A percentile compares a stretch with the other conserved stretches of the same genome.
phyloP scores from a whole-genome alignment of 495 filamentous ascomycete genomes.

The Neurospora sp. region DNA sequence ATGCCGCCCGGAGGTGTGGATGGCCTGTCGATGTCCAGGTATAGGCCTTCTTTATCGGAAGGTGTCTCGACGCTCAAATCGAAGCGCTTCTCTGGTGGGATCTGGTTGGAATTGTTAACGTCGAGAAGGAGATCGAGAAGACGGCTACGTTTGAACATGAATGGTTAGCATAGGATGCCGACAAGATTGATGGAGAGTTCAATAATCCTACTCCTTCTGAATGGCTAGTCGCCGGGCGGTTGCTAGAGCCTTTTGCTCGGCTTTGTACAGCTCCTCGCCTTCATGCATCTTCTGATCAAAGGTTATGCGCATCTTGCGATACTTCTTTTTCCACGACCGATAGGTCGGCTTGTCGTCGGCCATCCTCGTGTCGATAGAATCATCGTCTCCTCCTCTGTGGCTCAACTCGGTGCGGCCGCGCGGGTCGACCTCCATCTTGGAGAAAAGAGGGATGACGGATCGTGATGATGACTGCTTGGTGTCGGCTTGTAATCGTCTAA shows the following conservation, averaged over 20 bases:
- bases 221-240: slow-evolving; percentile 70
- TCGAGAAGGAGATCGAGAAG: slow-evolving; percentile 79
- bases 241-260: slow-evolving; percentile 66
- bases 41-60: slow-evolving; percentile 31
- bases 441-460: neutral
- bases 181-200: slow-evolving; percentile 4
- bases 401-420: slow-evolving; percentile 12
- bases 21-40: slow-evolving; percentile 22
- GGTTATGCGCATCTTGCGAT: slow-evolving; percentile 76
- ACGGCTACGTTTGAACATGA: slow-evolving; percentile 37
- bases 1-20: slow-evolving; percentile 15
- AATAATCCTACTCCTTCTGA: slow-evolving; percentile 58
- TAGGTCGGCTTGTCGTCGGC: slow-evolving; percentile 28
- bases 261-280: slow-evolving; percentile 63
- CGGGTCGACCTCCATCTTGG: slow-evolving; percentile 18
- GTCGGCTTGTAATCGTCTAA: neutral
- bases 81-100: slow-evolving; percentile 65
- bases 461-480: neutral
- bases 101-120: slow-evolving; percentile 67
- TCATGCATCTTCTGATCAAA: slow-evolving; percentile 78
- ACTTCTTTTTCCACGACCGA: slow-evolving; percentile 72
- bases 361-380: slow-evolving; percentile 23
- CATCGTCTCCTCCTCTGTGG: slow-evolving; percentile 22
- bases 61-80: slow-evolving; percentile 49
- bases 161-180: neutral